Conservation (phyloP, 2,329 filamentous ascomycete genomes). For the Ophiognomonia clavigignenti-juglandacearum region DNA sequence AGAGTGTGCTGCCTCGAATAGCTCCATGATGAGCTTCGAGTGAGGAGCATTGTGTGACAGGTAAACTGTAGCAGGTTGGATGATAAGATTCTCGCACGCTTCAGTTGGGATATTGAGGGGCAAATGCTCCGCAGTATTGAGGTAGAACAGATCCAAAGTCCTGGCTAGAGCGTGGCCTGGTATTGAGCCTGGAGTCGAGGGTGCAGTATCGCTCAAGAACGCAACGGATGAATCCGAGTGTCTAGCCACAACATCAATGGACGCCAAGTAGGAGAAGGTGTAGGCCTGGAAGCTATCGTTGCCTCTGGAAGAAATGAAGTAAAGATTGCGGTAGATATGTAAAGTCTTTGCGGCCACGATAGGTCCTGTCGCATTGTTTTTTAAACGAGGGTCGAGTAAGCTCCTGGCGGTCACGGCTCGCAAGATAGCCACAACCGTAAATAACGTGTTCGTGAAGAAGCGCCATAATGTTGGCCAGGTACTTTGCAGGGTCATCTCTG, state of each 20-base stretch:
- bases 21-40: conserved; percentile 42
- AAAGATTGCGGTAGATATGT: conserved; percentile 69
- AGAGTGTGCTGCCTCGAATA: conserved; percentile 88
- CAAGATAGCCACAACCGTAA: conserved; percentile 69
- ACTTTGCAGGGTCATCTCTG: conserved; percentile 57
- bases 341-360: conserved; percentile 66
- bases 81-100: conserved; percentile 66
- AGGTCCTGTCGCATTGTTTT: conserved; percentile 46
- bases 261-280: conserved; percentile 74
- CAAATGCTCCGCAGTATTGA: conserved; percentile 82
- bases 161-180: conserved; percentile 63
- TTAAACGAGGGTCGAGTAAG: conserved; percentile 45
- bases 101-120: conserved; percentile 62
- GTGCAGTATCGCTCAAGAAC: conserved; percentile 61
- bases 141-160: conserved; percentile 79
- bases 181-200: conserved; percentile 44
- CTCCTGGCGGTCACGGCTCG: conserved; percentile 66
- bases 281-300: conserved; percentile 77
- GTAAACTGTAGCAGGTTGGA: conserved; percentile 71
- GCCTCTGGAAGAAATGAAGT: conserved; percentile 75
- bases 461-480: conserved; percentile 73
- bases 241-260: conserved; percentile 75
- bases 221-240: conserved; percentile 60
- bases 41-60: conserved; percentile 46
- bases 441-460: conserved; percentile 69